phyloP scores from a whole-genome alignment of 768 basidiomycete species.

The Serendipita indica region DNA sequence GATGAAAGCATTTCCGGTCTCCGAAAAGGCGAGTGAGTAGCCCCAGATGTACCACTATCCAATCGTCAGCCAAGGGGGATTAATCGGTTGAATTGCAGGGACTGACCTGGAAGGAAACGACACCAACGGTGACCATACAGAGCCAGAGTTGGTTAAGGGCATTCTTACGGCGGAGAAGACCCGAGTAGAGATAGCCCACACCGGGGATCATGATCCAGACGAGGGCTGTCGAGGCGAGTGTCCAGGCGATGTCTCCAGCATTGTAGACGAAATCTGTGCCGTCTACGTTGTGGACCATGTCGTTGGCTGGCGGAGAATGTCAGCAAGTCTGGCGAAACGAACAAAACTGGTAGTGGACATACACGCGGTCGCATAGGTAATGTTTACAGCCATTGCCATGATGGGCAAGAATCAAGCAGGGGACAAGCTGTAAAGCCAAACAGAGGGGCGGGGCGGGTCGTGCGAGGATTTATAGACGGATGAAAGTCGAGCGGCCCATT shows the following conservation, averaged over 20 bases:
- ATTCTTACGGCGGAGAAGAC: conserved; percentile 82
- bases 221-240: conserved; percentile 57
- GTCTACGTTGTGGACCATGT: conserved; percentile 5
- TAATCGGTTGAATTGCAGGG: conserved; percentile 1
- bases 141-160: conserved; percentile 82
- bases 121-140: conserved; percentile 57
- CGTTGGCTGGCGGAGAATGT: background rate
- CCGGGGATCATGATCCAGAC: conserved; percentile 80
- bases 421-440: background rate
- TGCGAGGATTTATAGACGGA: background rate
- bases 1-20: conserved; percentile 58
- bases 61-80: background rate
- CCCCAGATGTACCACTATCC: conserved; percentile 97
- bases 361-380: conserved; percentile 4
- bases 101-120: conserved; percentile 48
- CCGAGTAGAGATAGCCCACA: conserved; percentile 82
- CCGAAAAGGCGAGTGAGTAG: conserved; percentile 80
- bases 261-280: conserved; percentile 30
- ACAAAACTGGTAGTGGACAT: conserved; percentile 12
- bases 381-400: background rate
- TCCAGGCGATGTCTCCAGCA: conserved; percentile 56
- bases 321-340: background rate
- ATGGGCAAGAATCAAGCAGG: background rate
- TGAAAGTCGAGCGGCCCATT: background rate
- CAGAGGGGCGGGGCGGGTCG: background rate